Percentiles rank a stretch among this genome's conserved stretches.
These are phyloP conservation scores for Psilocybe cyanescens DNA, from an alignment of 768 basidiomycete genomes.

Conservation along the genomic window DNA sequence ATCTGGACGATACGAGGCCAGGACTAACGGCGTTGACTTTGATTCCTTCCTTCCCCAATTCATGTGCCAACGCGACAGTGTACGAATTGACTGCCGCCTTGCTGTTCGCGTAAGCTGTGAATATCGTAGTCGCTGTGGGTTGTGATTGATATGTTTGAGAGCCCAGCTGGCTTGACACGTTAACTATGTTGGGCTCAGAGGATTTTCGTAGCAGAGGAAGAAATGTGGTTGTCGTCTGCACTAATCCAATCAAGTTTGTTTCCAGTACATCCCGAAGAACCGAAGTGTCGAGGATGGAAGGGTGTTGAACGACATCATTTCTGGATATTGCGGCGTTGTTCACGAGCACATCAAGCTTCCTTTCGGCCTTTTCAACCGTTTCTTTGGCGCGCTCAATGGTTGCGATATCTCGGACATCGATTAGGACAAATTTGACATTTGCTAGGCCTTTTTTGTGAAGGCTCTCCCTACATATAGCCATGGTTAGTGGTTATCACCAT, in stretches of 20 bases:
- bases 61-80: constrained; percentile 60
- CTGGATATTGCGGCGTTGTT: constrained; percentile 45
- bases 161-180: constrained; percentile 47
- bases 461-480: constrained; percentile 23
- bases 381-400: constrained; percentile 39
- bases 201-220: constrained; percentile 43
- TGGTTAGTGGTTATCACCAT: neutral
- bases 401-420: constrained; percentile 41
- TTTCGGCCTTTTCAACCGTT: constrained; percentile 40
- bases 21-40: constrained; percentile 68
- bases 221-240: constrained; percentile 45
- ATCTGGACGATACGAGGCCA: constrained; percentile 52
- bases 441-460: constrained; percentile 33
- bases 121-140: constrained; percentile 25
- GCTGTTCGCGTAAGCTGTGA: constrained; percentile 66
- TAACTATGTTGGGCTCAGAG: constrained; percentile 40
- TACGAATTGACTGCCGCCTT: constrained; percentile 73
- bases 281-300: constrained; percentile 34
- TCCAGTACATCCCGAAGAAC: constrained; percentile 41
- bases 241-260: constrained; percentile 45
- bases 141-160: constrained; percentile 41
- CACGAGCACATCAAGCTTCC: constrained; percentile 46
- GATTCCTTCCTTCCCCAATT: constrained; percentile 56
- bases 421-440: constrained; percentile 37
- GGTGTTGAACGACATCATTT: constrained; percentile 30